phyloP scores from a whole-genome alignment of 2,329 filamentous ascomycete species.

The Botrytis squamosa region DNA sequence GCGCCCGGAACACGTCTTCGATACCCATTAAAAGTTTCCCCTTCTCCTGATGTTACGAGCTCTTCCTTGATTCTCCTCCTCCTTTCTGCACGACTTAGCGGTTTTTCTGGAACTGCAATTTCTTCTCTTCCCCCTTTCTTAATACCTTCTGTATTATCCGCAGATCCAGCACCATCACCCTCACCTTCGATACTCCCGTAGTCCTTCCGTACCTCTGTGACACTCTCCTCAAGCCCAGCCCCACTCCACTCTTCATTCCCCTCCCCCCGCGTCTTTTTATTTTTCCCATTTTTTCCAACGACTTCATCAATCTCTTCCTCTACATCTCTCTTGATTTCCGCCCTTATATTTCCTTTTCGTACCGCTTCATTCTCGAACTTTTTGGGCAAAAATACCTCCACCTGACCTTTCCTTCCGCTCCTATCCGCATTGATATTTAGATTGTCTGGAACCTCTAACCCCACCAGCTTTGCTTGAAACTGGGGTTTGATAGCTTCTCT shows the following conservation, averaged over 20 bases:
- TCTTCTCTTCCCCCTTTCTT: constrained; percentile 34
- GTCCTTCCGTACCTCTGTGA: not conserved
- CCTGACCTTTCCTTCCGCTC: constrained; percentile 20
- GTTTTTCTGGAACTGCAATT: constrained; percentile 25
- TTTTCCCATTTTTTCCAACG: not conserved
- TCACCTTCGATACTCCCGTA: constrained; percentile 1
- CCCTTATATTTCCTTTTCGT: not conserved
- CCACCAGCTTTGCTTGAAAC: constrained; percentile 27
- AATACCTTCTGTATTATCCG: constrained; percentile 54
- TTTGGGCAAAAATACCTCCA: constrained; percentile 28
- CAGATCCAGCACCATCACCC: constrained; percentile 42
- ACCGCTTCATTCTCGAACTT: constrained; percentile 16
- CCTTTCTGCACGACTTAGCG: constrained; percentile 41
- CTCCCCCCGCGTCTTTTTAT: not conserved
- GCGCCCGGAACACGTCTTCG: constrained; percentile 47
- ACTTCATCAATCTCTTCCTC: not conserved
- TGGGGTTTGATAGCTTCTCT: constrained; percentile 62
- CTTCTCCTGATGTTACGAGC: constrained; percentile 44
- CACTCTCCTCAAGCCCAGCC: not conserved
- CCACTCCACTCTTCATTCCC: not conserved
- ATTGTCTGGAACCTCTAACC: constrained; percentile 11
- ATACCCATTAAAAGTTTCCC: constrained; percentile 47
- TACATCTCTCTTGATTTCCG: not conserved
- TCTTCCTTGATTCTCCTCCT: constrained; percentile 59
- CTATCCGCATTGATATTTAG: constrained; percentile 1